These are phyloP conservation scores for Usnea hakonensis DNA, from an alignment of 495 filamentous ascomycete species.

Conservation along the genomic window DNA sequence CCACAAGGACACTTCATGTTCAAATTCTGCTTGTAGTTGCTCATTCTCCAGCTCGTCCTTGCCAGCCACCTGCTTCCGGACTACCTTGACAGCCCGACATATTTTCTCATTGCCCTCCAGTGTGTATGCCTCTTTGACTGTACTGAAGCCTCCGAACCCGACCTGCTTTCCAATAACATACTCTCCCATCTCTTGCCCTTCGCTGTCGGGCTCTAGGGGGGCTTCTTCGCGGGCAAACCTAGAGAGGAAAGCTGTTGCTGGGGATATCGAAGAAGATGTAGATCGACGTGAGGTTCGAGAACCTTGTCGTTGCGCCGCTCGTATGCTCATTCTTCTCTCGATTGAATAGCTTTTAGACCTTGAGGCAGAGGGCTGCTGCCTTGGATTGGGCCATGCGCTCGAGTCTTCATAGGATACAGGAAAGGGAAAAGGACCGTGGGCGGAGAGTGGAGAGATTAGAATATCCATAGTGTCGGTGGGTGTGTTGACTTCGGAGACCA, in stretches of 20 bases:
- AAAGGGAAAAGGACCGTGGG: conserved; percentile 34
- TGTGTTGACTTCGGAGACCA: conserved; percentile 45
- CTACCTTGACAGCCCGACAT: conserved; percentile 62
- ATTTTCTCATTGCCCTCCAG: conserved; percentile 49
- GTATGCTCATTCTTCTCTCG: conserved; percentile 38
- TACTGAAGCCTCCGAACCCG: conserved; percentile 63
- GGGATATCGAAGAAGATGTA: conserved; percentile 44
- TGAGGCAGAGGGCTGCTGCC: conserved; percentile 38
- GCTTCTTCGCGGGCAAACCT: conserved; percentile 45
- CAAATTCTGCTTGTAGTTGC: conserved; percentile 61
- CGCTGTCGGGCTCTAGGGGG: conserved; percentile 52
- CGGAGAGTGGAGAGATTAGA: conserved; percentile 46
- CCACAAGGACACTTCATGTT: conserved; percentile 68
- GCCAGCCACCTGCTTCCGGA: conserved; percentile 52
- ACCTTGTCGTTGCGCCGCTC: conserved; percentile 22
- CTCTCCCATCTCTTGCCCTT: conserved; percentile 66
- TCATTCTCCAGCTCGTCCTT: conserved; percentile 59
- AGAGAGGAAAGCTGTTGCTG: conserved; percentile 51
- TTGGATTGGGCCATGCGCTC: conserved; percentile 40
- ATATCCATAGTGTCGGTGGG: conserved; percentile 44
- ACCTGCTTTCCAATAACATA: conserved; percentile 69
- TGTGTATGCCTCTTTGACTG: conserved; percentile 63
- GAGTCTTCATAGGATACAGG: conserved; percentile 43
- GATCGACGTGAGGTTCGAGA: conserved; percentile 35
- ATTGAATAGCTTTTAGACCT: conserved; percentile 36